Evolutionary conservation across 2,329 filamentous ascomycete genomes (phyloP), one percentile per base, ranked within the genome.

Genomic region (Trichoderma sp.): DNA sequence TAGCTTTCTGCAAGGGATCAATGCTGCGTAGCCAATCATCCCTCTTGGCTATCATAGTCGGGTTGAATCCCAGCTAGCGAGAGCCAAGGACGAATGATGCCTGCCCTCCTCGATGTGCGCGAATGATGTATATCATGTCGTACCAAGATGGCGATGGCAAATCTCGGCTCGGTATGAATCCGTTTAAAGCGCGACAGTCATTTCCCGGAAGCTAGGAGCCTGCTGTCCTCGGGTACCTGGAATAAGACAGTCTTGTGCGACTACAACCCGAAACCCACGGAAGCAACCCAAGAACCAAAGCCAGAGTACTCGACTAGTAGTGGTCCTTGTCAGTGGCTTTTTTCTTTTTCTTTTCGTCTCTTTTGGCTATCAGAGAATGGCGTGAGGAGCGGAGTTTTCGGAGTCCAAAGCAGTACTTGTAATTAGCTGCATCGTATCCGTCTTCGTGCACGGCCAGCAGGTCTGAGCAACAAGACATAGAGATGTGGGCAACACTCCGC

Each of bases 241-340:
- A 57, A 43, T 34, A 57, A 62, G 65, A 64, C 55, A 57, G 57
- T 61, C 34, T 72, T 26, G 70, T 64, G 70, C 39, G 36, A 72
- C 70, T 36, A 23, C 47, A 58, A 23, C 57, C 62, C 43, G 23
- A 43, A 47, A 28, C 28, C 68, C n/a, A 43, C 23, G 30, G 47
- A 20, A 70, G 15, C 23, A 23, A 7, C 9, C 9, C 23, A 23
- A 39, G 39, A 26, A 34, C 34, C 32, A 34, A 23, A 43, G 20
- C 50, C 28, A 17, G 20, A 20, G 12, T 12, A 50, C 36, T 32
- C 12, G 50, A 30, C 55, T 28, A 62, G 57, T 5, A 36, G 30
- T 23, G 36, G 62, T 50, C 65, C 57, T 28, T 53, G 67, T 20
- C n/a, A 53, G 39, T 36, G 39, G 67, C 57, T 62, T 47, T 53